Percentiles rank a stretch among this genome's conserved stretches.
These are phyloP conservation scores for Sequoia sempervirens DNA, from an alignment of 75 land plant species.

Conservation along the genomic window DNA sequence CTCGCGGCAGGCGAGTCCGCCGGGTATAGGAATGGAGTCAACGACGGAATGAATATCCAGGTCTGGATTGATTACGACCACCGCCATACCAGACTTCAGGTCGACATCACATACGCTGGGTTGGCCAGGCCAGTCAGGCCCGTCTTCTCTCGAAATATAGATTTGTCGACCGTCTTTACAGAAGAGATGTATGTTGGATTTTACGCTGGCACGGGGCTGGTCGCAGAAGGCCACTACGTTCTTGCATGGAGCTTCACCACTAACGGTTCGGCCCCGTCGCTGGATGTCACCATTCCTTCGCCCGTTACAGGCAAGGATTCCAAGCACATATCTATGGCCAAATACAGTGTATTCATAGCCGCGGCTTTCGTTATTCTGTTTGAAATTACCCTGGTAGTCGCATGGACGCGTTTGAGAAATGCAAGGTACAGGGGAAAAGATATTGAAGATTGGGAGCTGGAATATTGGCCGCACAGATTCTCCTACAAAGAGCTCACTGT, in stretches of 20 bases:
- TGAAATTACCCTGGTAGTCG: not conserved
- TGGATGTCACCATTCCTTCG: conserved; percentile 16
- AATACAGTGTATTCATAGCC: not conserved
- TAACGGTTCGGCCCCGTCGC: conserved; percentile 18
- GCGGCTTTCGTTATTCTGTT: not conserved
- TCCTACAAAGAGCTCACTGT: not conserved
- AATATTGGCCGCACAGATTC: not conserved
- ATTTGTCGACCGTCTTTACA: conserved; percentile 12
- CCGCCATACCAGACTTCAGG: conserved; percentile 2
- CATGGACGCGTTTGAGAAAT: not conserved
- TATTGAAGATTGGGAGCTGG: not conserved
- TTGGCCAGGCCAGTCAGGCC: conserved; percentile 10
- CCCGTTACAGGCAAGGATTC: not conserved
- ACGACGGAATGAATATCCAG: conserved; percentile 14
- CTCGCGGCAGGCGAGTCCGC: conserved; percentile 5
- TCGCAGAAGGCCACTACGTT: conserved; percentile 18
- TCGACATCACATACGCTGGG: conserved; percentile 18
- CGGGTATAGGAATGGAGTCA: conserved; percentile 1
- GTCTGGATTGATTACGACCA: conserved; percentile 33
- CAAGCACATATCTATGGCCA: not conserved
- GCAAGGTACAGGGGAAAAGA: not conserved
- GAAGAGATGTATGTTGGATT: conserved; percentile 34
- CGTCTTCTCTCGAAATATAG: conserved; percentile 4
- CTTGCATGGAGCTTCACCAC: conserved; percentile 39
- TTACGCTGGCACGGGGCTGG: conserved; percentile 23